Evolutionary conservation across 257 asterid species (phyloP).

Genomic region (Catharanthus roseus): DNA sequence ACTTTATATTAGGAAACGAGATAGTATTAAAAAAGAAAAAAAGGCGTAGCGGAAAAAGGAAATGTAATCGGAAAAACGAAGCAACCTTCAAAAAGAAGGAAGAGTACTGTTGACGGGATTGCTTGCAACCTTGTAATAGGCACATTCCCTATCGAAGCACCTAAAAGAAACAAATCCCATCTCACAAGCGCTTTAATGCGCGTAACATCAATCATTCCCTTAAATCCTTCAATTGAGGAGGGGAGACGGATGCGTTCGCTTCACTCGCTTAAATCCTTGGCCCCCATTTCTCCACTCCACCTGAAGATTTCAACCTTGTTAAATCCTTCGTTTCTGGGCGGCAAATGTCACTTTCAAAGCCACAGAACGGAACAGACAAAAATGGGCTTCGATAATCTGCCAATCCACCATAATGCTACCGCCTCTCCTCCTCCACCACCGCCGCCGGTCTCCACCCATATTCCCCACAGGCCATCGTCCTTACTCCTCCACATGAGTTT

Average conservation of each 20-base stretch:
- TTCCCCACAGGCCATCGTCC: slow-evolving; percentile 18
- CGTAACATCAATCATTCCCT: too few relatives aligned
- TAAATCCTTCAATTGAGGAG: not conserved
- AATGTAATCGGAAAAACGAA: too few relatives aligned
- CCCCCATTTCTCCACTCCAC: not conserved
- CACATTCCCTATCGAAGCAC: slow-evolving; percentile 1
- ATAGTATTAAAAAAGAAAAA: too few relatives aligned
- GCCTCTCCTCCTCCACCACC: slow-evolving; percentile 15
- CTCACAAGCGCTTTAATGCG: not conserved
- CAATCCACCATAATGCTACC: slow-evolving; percentile 27
- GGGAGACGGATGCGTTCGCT: not conserved
- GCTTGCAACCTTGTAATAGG: slow-evolving; percentile 7
- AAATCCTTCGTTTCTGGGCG: not conserved
- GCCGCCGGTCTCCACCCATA: slow-evolving; percentile 6
- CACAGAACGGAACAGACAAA: not conserved
- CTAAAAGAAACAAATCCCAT: not conserved
- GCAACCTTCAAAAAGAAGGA: too few relatives aligned
- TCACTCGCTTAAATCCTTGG: slow-evolving; percentile 9
- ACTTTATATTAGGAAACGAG: too few relatives aligned
- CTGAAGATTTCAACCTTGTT: not conserved
- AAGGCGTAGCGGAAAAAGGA: too few relatives aligned
- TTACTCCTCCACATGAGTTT: slow-evolving; percentile 40
- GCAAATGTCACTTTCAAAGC: not conserved
- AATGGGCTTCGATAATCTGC: slow-evolving; percentile 19
- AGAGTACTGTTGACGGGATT: not conserved